Conservation (phyloP, 768 basidiomycete species). For the Leccinellum rugosiceps region DNA sequence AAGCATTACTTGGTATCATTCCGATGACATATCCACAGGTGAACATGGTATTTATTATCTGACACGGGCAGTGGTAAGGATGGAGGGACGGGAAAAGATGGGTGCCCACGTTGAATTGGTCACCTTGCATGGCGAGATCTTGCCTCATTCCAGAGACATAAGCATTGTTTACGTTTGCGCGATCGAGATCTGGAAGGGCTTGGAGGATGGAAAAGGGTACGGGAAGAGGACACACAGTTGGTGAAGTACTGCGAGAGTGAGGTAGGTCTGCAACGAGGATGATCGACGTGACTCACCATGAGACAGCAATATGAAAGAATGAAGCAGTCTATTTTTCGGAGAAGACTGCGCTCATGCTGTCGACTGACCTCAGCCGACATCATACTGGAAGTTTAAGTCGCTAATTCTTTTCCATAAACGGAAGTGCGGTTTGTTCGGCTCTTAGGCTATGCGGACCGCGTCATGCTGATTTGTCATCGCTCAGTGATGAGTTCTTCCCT, state of each 20-base stretch:
- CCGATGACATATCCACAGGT: conserved; percentile 75
- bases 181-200: conserved; percentile 50
- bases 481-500: not conserved
- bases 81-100: not conserved
- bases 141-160: conserved; percentile 81
- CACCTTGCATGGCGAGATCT: conserved; percentile 62
- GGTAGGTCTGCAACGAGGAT: not conserved
- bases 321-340: conserved; percentile 64
- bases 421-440: not conserved
- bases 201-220: not conserved
- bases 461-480: conserved; percentile 3
- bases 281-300: conserved; percentile 43
- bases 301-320: conserved; percentile 71
- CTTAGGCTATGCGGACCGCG: conserved; percentile 17
- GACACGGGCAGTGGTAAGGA: not conserved
- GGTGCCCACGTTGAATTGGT: conserved; percentile 52
- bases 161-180: conserved; percentile 68
- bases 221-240: conserved; percentile 44
- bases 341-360: conserved; percentile 43
- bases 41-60: conserved; percentile 69
- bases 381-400: not conserved
- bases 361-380: not conserved
- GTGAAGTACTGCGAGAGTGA: conserved; percentile 52
- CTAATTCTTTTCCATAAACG: not conserved
- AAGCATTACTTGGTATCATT: conserved; percentile 59